These are phyloP conservation scores for Annulohypoxylon moriforme DNA, from an alignment of 495 filamentous ascomycete genomes.

Conservation along the genomic window DNA sequence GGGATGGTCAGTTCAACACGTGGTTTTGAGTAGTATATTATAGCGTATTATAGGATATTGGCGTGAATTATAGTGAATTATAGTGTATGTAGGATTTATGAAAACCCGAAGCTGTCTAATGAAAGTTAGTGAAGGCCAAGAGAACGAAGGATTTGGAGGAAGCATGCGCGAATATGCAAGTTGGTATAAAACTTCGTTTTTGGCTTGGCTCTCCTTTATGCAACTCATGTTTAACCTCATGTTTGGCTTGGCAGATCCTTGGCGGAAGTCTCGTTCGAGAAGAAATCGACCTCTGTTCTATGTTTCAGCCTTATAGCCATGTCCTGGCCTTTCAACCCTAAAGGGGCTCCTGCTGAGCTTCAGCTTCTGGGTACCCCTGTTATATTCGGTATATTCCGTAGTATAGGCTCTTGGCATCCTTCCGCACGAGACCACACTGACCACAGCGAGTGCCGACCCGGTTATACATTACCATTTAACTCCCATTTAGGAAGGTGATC, in stretches of 20 bases:
- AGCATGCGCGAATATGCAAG: conserved; percentile 8
- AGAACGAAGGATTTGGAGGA: conserved; percentile 14
- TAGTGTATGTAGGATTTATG: conserved; percentile 2
- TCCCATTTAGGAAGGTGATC: conserved; percentile 16
- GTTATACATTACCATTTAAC: neutral
- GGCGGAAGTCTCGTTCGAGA: neutral
- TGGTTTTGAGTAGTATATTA: neutral
- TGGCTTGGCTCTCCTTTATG: conserved; percentile 2
- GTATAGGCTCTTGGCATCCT: conserved; percentile 16
- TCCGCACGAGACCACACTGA: neutral
- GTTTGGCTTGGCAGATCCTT: neutral
- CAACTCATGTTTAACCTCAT: neutral
- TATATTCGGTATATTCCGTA: neutral
- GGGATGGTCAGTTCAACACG: neutral
- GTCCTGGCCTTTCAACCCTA: neutral
- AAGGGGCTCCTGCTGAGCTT: neutral
- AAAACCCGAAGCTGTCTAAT: neutral
- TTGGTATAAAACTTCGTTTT: conserved; percentile 4
- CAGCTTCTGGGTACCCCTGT: neutral
- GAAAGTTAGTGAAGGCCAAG: conserved; percentile 6
- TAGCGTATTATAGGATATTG: neutral
- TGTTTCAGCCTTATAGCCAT: conserved; percentile 24
- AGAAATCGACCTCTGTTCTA: neutral
- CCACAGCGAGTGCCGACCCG: neutral
- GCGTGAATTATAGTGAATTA: neutral